phyloP scores from a whole-genome alignment of 2,329 filamentous ascomycete genomes.

The Cladorrhinum sp. region DNA sequence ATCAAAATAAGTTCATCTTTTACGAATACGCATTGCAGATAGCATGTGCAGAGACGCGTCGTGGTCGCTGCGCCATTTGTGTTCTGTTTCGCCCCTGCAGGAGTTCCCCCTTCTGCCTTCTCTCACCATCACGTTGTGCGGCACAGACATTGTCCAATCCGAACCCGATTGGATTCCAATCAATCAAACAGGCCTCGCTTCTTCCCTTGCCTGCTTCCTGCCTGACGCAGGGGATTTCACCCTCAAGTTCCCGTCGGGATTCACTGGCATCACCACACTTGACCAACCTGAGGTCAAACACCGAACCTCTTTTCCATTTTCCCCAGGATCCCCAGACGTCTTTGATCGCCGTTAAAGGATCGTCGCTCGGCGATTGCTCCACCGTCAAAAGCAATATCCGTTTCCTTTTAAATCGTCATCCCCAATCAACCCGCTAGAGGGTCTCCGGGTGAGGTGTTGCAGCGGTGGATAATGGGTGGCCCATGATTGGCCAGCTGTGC shows the following conservation, averaged over 20 bases:
- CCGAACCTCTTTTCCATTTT: background rate
- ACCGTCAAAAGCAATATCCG: conserved; percentile 4
- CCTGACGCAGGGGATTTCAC: background rate
- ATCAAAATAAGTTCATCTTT: background rate
- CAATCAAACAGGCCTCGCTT: background rate
- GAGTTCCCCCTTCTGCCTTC: background rate
- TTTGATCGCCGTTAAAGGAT: background rate
- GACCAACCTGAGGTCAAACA: background rate
- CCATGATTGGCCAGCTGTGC: conserved; percentile 12
- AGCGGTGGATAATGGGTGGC: background rate
- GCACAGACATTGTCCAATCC: conserved; percentile 2
- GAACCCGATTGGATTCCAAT: background rate
- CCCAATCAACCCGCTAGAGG: background rate
- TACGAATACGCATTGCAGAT: background rate
- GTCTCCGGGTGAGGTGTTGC: background rate
- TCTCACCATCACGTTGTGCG: background rate
- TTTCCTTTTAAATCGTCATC: too few relatives aligned
- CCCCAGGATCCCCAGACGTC: background rate
- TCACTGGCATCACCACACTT: background rate
- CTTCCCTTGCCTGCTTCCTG: conserved; percentile 4
- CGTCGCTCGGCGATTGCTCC: background rate
- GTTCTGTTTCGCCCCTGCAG: background rate
- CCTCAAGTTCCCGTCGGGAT: background rate
- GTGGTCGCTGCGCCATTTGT: background rate
- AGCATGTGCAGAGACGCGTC: background rate